Conservation (phyloP, 495 filamentous ascomycete genomes). For the Penicillium nucicola region DNA sequence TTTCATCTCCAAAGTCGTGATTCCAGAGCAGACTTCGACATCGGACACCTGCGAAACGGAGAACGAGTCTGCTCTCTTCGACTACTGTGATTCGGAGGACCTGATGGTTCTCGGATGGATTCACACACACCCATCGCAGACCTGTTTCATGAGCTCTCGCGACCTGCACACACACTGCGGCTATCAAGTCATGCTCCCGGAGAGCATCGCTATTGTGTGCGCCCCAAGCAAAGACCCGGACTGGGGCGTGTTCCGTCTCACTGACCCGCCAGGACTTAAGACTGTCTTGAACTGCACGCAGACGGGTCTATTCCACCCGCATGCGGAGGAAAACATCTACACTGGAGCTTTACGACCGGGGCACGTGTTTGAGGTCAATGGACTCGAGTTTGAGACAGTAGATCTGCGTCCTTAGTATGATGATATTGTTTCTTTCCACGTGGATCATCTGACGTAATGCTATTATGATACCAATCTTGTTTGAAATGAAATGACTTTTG, state of each 20-base stretch:
- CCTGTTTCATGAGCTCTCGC: slow-evolving; percentile 94
- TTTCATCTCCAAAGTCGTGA: slow-evolving; percentile 82
- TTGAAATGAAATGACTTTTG: not conserved
- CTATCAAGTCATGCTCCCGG: slow-evolving; percentile 91
- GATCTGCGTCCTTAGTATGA: slow-evolving; percentile 60
- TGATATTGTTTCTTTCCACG: slow-evolving; percentile 2
- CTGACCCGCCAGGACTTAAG: slow-evolving; percentile 84
- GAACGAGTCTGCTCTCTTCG: slow-evolving; percentile 77
- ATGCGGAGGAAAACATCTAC: slow-evolving; percentile 70
- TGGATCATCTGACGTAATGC: slow-evolving; percentile 7
- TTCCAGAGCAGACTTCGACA: slow-evolving; percentile 86
- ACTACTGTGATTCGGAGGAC: slow-evolving; percentile 82
- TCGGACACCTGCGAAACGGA: slow-evolving; percentile 91
- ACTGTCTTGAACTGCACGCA: slow-evolving; percentile 73
- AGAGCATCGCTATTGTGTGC: slow-evolving; percentile 96
- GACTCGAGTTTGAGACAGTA: slow-evolving; percentile 72
- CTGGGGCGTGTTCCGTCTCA: slow-evolving; percentile 90
- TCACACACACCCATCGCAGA: slow-evolving; percentile 94
- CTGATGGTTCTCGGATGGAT: slow-evolving; percentile 95
- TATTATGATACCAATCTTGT: slow-evolving; percentile 21
- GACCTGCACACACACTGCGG: slow-evolving; percentile 91
- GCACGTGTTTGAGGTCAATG: slow-evolving; percentile 78
- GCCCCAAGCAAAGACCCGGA: slow-evolving; percentile 78
- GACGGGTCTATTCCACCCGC: slow-evolving; percentile 79
- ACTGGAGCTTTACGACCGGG: slow-evolving; percentile 78